These are phyloP conservation scores for Centella asiatica DNA, from an alignment of 129 eudicot genomes.

Conservation along the genomic window DNA sequence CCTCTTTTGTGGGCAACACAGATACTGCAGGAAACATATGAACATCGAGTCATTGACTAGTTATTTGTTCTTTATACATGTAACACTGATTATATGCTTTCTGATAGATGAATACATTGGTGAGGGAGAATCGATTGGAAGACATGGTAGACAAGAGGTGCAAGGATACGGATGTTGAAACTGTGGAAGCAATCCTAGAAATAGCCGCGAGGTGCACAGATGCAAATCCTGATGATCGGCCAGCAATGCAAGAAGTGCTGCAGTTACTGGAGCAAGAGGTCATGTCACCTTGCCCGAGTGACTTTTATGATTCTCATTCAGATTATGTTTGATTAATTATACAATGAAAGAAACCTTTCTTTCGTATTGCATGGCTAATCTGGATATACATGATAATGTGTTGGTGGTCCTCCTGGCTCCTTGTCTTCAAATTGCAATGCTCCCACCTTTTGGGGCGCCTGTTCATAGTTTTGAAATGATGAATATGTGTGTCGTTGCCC, in stretches of 20 bases:
- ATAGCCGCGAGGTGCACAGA: constrained; percentile 87
- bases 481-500: neutral
- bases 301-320: constrained; percentile 92
- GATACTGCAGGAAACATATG: neutral
- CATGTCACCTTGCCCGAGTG: constrained; percentile 94
- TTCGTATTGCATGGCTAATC: neutral
- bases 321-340: constrained; percentile 54
- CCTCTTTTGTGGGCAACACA: neutral
- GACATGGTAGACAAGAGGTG: constrained; percentile 71
- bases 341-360: neutral
- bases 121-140: constrained; percentile 57
- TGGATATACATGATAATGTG: neutral
- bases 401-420: neutral
- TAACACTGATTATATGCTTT: neutral
- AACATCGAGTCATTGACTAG: neutral
- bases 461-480: neutral
- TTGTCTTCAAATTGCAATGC: neutral
- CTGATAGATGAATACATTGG: constrained; percentile 66
- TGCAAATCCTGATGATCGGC: constrained; percentile 75
- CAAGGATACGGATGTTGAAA: constrained; percentile 55
- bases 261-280: constrained; percentile 93
- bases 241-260: constrained; percentile 76
- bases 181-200: constrained; percentile 79
- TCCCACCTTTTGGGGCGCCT: neutral
- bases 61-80: neutral